A percentile compares a stretch with the other conserved stretches of the same genome.
Conservation (phyloP, 1,284 basidiomycete species). For the Fomitopsis pinicola region DNA sequence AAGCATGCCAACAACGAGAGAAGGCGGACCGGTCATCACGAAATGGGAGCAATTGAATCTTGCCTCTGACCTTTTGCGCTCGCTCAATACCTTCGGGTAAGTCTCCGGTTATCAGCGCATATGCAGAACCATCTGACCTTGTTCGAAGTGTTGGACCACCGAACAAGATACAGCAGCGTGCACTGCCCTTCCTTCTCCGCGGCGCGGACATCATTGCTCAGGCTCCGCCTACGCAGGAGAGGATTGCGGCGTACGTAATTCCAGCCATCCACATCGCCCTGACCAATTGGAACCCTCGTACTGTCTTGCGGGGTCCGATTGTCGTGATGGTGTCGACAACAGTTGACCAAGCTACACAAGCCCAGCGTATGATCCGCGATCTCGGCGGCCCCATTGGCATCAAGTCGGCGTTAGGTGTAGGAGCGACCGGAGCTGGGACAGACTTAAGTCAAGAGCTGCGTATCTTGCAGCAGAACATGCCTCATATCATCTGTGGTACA, state of each 20-base stretch:
- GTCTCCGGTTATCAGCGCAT: constrained; percentile 22
- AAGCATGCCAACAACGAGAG: constrained; percentile 49
- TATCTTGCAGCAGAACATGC: constrained; percentile 83
- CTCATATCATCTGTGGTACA: constrained; percentile 95
- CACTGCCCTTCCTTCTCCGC: constrained; percentile 90
- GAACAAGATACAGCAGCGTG: constrained; percentile 97
- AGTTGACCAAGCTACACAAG: constrained; percentile 97
- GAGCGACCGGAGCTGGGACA: constrained; percentile 56
- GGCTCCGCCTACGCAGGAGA: constrained; percentile 96
- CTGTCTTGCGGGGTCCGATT: constrained; percentile 72
- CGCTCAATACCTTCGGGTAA: constrained; percentile 91
- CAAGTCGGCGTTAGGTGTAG: constrained; percentile 82
- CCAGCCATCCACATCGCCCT: constrained; percentile 88
- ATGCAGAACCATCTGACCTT: constrained; percentile 9
- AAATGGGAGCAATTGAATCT: constrained; percentile 96
- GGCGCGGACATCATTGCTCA: constrained; percentile 97
- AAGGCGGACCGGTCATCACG: constrained; percentile 81
- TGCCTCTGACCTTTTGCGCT: constrained; percentile 82
- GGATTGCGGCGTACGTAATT: constrained; percentile 96
- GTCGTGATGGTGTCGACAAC: constrained; percentile 96
- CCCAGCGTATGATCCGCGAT: constrained; percentile 95
- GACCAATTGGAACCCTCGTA: constrained; percentile 46
- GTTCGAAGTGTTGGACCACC: constrained; percentile 83
- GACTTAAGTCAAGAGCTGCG: constrained; percentile 79
- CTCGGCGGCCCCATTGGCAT: constrained; percentile 90